A percentile compares a stretch with the other conserved stretches of the same genome.
Evolutionary conservation across 805 yeast species (phyloP).

Genomic region (Cyberlindnera japonica): DNA sequence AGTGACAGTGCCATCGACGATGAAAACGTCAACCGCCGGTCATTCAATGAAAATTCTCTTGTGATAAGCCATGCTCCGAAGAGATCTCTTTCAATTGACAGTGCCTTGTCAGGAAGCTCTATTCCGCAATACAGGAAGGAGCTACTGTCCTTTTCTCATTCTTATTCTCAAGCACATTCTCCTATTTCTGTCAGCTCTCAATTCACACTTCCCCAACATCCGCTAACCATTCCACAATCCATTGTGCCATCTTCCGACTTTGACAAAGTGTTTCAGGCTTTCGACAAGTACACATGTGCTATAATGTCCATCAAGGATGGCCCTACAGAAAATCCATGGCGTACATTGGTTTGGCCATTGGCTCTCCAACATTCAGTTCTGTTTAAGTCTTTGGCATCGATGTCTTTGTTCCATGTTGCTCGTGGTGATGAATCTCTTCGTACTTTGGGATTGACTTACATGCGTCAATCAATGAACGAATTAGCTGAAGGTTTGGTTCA

Average conservation of each 20-base stretch:
- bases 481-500: slow-evolving; percentile 52
- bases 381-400: slow-evolving; percentile 60
- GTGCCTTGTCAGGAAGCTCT: slow-evolving; percentile 17
- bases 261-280: slow-evolving; percentile 30
- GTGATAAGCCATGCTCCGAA: slow-evolving; percentile 4
- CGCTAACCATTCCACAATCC: not conserved
- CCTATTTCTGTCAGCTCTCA: not conserved
- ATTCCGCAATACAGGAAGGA: slow-evolving; percentile 26
- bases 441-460: slow-evolving; percentile 49
- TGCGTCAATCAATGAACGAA: slow-evolving; percentile 57
- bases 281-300: slow-evolving; percentile 44
- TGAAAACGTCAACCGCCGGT: not conserved
- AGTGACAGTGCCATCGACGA: slow-evolving; percentile 7
- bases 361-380: slow-evolving; percentile 53
- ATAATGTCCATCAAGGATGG: slow-evolving; percentile 65
- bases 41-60: slow-evolving; percentile 3
- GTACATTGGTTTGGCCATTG: slow-evolving; percentile 51
- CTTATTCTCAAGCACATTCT: slow-evolving; percentile 8
- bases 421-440: slow-evolving; percentile 42
- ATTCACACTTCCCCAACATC: not conserved
- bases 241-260: slow-evolving; percentile 11
- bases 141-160: slow-evolving; percentile 16
- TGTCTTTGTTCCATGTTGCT: slow-evolving; percentile 61
- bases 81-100: slow-evolving; percentile 21
- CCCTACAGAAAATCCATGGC: slow-evolving; percentile 66